phyloP scores from a whole-genome alignment of 768 basidiomycete species.

The Hydnomerulius pinastri region DNA sequence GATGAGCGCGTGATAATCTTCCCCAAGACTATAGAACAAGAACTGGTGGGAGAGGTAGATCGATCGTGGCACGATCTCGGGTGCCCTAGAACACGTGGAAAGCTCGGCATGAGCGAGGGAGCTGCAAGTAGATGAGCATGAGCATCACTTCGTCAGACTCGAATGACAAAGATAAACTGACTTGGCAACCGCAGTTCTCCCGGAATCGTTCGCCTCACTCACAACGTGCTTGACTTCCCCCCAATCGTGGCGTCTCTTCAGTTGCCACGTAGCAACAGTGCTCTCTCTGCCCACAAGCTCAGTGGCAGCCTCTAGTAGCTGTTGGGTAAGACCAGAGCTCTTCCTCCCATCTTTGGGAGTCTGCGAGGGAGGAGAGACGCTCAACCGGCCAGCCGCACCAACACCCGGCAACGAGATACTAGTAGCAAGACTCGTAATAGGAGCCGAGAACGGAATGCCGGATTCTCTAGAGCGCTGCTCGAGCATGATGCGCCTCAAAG shows the following conservation, averaged over 20 bases:
- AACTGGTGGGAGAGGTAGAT: slow-evolving; percentile 89
- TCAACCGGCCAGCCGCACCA: slow-evolving; percentile 43
- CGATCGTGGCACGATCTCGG: slow-evolving; percentile 63
- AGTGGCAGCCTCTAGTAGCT: slow-evolving; percentile 36
- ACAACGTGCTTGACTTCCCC: slow-evolving; percentile 46
- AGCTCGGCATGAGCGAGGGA: slow-evolving; percentile 83
- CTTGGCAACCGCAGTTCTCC: slow-evolving; percentile 12
- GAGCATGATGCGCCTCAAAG: slow-evolving; percentile 53
- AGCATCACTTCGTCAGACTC: slow-evolving; percentile 7
- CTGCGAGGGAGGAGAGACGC: slow-evolving; percentile 27
- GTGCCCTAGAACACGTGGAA: slow-evolving; percentile 64
- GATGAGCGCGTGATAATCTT: slow-evolving; percentile 80
- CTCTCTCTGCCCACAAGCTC: slow-evolving; percentile 41
- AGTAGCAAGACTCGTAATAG: slow-evolving; percentile 41
- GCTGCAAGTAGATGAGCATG: slow-evolving; percentile 33
- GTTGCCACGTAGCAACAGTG: slow-evolving; percentile 65
- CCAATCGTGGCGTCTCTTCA: slow-evolving; percentile 55
- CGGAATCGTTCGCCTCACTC: slow-evolving; percentile 6
- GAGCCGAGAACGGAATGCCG: slow-evolving; percentile 26
- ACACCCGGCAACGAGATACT: slow-evolving; percentile 64
- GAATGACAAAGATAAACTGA: slow-evolving; percentile 5
- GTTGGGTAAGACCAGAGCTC: slow-evolving; percentile 35
- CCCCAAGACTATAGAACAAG: slow-evolving; percentile 71
- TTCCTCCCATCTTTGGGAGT: slow-evolving; percentile 31
- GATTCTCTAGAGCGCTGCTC: slow-evolving; percentile 36